A percentile compares a stretch with the other conserved stretches of the same genome.
Evolutionary conservation across 176 grass and related monocot species (phyloP).

Genomic region (Triticum turgidum): DNA sequence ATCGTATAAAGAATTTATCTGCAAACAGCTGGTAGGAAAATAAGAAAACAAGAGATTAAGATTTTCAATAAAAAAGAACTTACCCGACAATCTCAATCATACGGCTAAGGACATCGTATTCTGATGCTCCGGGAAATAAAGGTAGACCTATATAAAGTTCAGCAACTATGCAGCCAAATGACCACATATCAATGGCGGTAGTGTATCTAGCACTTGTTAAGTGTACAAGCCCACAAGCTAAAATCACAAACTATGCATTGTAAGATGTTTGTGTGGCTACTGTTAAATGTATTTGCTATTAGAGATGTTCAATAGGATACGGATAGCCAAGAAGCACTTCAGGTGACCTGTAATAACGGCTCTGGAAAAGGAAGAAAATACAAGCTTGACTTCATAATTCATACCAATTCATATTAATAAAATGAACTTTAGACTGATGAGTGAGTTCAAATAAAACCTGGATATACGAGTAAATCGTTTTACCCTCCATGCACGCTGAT

Average conservation of each 20-base stretch:
- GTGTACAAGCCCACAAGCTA: constrained; percentile 35
- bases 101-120: constrained; percentile 90
- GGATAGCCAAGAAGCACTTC: constrained; percentile 99
- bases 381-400: constrained; percentile 36
- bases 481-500: constrained; percentile 93
- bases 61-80: constrained; percentile 25
- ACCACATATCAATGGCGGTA: constrained; percentile 99
- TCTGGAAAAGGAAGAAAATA: constrained; percentile 62
- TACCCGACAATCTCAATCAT: constrained; percentile 94
- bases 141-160: constrained; percentile 93
- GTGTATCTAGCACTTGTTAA: constrained; percentile 90
- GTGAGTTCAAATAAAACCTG: constrained; percentile 66
- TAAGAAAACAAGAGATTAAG: constrained; percentile 10
- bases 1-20: neutral
- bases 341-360: constrained; percentile 96
- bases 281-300: constrained; percentile 17
- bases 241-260: constrained; percentile 19
- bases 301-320: constrained; percentile 72
- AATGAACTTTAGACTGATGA: constrained; percentile 23
- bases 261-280: constrained; percentile 22
- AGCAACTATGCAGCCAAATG: constrained; percentile 90
- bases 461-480: constrained; percentile 96
- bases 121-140: constrained; percentile 95
- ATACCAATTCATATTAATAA: constrained; percentile 28
- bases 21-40: constrained; percentile 19